Base-by-base conservation (phyloP, 768 basidiomycete genomes). In the Psilocybe cyanescens region DNA sequence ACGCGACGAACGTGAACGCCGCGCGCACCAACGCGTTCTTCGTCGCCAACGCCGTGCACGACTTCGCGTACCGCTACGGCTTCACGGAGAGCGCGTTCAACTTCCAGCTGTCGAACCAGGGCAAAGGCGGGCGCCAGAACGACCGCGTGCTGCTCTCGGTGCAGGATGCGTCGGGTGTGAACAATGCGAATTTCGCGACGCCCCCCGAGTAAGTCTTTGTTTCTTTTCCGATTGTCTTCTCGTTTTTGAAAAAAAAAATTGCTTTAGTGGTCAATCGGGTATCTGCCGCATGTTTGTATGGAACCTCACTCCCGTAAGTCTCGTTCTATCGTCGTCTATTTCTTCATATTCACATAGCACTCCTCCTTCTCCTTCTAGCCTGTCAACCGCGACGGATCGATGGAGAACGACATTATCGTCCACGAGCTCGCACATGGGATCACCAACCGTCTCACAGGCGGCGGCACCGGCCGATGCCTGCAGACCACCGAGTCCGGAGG, bases 401-500 rank as follows among this genome's bases (percentile, higher is more conserved):
- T 90, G 59, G 84, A 88, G 64, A 87, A 87, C 67, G 88, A 88
- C 68, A 81, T 82, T 19, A 58, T 81, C 33, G 70, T 77, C 9
- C 81, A 82, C 63, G 81, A 90, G 70, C 78, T 79, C 67, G 81
- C 79, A 4, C 83, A 81, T 58, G 81, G 81, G 1, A 72, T 82
- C 46, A 82, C 79, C 14, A 80, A 76, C 62, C 73, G 79, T 14
- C 73, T 85, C 75, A 84, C 82, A 9, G 84, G 84, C n/a, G 82
- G 84, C 41, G 83, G 82, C 29, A 82, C 81, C 28, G 83, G 81
- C 44, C 75, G 85, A 12, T 90, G 89, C 75, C 74, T 90, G 61
- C 84, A 87, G 68, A 86, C 81, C 29, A 78, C 78, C 33, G 88
- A 90, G 68, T 77, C 87, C 2, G 84, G 85, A 19, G 88, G 88